Base-by-base conservation (phyloP, 495 filamentous ascomycete genomes). In the Neurospora sp. region DNA sequence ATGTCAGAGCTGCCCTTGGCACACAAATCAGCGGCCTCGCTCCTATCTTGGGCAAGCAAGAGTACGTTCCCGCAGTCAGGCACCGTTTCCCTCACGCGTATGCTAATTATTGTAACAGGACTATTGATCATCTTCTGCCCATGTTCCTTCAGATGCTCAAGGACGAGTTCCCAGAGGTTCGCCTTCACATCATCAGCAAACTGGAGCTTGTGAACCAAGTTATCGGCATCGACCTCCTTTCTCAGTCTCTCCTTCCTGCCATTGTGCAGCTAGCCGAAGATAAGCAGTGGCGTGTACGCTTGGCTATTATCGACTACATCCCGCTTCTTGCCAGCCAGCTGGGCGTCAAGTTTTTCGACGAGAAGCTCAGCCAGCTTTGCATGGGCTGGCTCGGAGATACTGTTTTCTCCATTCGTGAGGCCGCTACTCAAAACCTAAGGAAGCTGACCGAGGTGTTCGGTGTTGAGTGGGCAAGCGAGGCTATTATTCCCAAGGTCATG, bases 111-210 rank as follows among this genome's bases (percentile, higher is more conserved):
- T 39, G 71, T 12, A 42, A 0, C 73, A 96, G 93, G 81, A 99
- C 96, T 44, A 98, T 97, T 75, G 89, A 94, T 72, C 96, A 98
- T 78, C 92, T 99, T 73, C 89, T 99, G 48, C 96, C 96, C 44
- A 99, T 99, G 96, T 99, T 99, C 84, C 87, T 98, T 44, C 93
- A 96, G 80, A 99, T 99, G 96, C 90, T 99, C 70, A 99, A 99
- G 85, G 96, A 99, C 80, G 96, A 99, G 78, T 98, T 97, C 83
- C 96, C 96, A 40, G 96, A 98, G 79, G 96, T 99, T 71, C 91
- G 96, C 48, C 87, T 99, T 46, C 96, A 98, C 83, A 99, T 99
- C 80, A 99, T 99, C 79, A 98, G 95, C 4, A 99, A 98, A 84
- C 88, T 99, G 69, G 96, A 99, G 82, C 87, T 95, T 72, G 96